Base-by-base conservation (phyloP, 805 yeast genomes). In the Spathaspora girioi region DNA sequence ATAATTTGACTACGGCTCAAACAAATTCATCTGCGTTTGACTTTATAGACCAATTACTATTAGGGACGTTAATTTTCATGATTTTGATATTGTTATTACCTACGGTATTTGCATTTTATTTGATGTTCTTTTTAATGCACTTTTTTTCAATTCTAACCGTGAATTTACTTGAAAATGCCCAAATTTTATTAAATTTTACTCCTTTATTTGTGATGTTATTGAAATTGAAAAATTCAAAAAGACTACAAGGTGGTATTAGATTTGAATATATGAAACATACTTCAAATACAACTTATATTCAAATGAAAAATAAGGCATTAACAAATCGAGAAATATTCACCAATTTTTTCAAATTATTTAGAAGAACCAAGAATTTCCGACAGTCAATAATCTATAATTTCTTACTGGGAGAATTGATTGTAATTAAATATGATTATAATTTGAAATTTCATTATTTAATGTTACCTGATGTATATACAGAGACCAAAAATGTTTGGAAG, bases 41-140 rank as follows among this genome's bases (percentile, higher is more conserved):
- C 29, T 93, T 88, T 65, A 71, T 93, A 20, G 97, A 92, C 64
- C 96, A 92, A 61, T 74, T 93, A 50, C 71, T 96, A 46, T 70
- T 93, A 63, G 99, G 99, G 0, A 94, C 97, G 2, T 76, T 94
- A 51, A 67, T 93, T 15, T 94, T 94, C 68, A 89, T 93, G 46
- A 82, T 92, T 14, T 70, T 89, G 48, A 69, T 87, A 0, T 88
- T 91, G 58, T 71, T 96, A 32, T 66, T 91, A 47, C 99, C 99
- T 0, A 94, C 99, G 0, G 86, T 90, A 1, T 64, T 85, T 57
- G 94, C 94, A 12, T 94, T 92, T 63, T 94, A 94, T 62, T 58
- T 83, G 15, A 80, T 85, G 19, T 93, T 91, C 66, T 86, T 89
- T 5, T 54, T 77, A 0, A 71, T 84, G 4, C 73, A 91, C 50